Evolutionary conservation across 2,329 filamentous ascomycete species (phyloP), one percentile per base, ranked within the genome.

Genomic region (Cercospora zeina): DNA sequence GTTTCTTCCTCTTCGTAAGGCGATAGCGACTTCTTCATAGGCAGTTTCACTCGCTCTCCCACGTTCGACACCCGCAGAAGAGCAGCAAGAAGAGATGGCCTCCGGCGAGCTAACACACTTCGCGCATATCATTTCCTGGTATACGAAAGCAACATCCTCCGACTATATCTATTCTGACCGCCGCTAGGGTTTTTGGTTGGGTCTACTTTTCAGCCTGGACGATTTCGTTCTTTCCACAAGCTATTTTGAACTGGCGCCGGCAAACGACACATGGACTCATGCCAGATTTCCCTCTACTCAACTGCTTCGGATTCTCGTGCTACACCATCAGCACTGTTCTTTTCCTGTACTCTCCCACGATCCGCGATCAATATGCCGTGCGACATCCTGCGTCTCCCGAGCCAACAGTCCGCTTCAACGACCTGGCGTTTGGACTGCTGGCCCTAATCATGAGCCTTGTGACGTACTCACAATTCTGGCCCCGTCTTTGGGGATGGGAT

Each of bases 201-300:
- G 54, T 70, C 10, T 73, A 72, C 60, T 68, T 70, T 61, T 24
- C 63, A 31, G 66, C 67, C 37, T 77, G 93, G 93, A 93, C 90
- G 11, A 78, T 88, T 14, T 96, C 91, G 14, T 97, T 97, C 79
- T 97, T 97, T 75, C 93, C 93, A 1, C 95, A 97, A 74, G 86
- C 89, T 6, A 78, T 96, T 64, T 83, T 91, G 65, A 97, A 97
- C 81, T 88, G 83, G 75, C 81, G 81, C 31, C 88, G 91, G 58
- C 85, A 85, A 61, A 89, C 90, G 8, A 97, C 93, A 4, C 83
- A 85, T 19, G 95, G 95, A 42, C 87, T 93, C 4, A 90, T 91
- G 0, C 88, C 96, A 67, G 93, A 97, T 75, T 97, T 96, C 72
- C 91, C 91, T 16, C 82, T 89, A 16, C 81, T 91, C 69, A 95